These are phyloP conservation scores for Clarireedia paspali DNA, from an alignment of 2,329 filamentous ascomycete species.

Conservation along the genomic window DNA sequence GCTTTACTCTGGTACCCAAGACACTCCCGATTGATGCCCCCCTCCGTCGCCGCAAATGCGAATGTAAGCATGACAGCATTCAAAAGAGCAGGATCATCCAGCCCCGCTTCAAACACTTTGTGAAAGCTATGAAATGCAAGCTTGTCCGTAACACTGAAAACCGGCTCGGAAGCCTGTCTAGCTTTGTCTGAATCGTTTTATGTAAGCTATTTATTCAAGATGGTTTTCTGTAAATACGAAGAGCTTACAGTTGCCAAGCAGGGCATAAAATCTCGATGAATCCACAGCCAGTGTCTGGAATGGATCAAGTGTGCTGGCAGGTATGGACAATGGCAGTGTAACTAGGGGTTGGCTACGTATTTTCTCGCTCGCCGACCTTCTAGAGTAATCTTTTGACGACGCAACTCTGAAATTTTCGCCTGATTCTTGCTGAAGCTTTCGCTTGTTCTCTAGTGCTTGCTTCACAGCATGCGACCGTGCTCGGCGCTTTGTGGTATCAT, in stretches of 20 bases:
- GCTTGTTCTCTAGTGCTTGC: constrained; percentile 25
- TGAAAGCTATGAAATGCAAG: no score
- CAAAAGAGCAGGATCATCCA: constrained; percentile 32
- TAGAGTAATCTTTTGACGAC: constrained; percentile 10
- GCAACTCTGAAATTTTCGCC: constrained; percentile 23
- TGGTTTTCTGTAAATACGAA: no score
- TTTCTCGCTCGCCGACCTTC: not conserved
- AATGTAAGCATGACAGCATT: constrained; percentile 36
- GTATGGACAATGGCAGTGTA: no score
- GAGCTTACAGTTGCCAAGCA: no score
- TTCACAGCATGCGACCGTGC: constrained; percentile 29
- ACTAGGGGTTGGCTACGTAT: no score
- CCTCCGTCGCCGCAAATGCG: constrained; percentile 26
- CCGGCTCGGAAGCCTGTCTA: no score
- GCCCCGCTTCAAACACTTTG: constrained; percentile 12
- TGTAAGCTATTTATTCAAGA: no score
- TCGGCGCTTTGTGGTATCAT: constrained; percentile 14
- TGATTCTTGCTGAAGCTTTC: constrained; percentile 24
- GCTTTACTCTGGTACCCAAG: constrained; percentile 32
- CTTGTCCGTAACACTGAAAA: no score
- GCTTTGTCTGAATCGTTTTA: no score
- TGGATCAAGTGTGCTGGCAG: no score
- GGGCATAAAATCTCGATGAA: no score
- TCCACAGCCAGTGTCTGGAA: no score
- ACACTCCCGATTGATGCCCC: constrained; percentile 27